Evolutionary conservation across 805 yeast species (phyloP).

Genomic region (Hanseniaspora guilliermondii): DNA sequence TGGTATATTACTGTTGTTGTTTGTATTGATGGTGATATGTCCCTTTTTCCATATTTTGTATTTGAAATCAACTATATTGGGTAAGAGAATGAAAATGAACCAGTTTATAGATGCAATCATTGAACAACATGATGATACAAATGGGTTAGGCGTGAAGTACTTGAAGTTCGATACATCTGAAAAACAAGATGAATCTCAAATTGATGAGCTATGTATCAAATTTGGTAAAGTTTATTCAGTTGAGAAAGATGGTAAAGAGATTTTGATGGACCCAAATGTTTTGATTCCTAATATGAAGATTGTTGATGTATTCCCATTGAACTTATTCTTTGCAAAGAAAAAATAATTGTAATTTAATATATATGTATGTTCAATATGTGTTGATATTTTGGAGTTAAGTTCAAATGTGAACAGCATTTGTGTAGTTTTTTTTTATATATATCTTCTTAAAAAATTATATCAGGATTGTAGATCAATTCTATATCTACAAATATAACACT

Average conservation of each 20-base stretch:
- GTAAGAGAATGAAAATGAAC: slow-evolving; percentile 46
- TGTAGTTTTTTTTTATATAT: too few relatives aligned
- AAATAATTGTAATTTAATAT: background rate
- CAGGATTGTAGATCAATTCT: too few relatives aligned
- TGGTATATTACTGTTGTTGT: slow-evolving; percentile 31
- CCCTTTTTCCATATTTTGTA: slow-evolving; percentile 48
- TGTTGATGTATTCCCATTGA: slow-evolving; percentile 14
- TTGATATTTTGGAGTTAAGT: too few relatives aligned
- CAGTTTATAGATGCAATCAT: slow-evolving; percentile 41
- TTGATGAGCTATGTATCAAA: slow-evolving; percentile 43
- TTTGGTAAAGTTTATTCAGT: slow-evolving; percentile 47
- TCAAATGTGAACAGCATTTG: too few relatives aligned
- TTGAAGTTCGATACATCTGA: slow-evolving; percentile 34
- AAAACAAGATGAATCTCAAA: slow-evolving; percentile 32
- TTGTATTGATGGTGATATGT: slow-evolving; percentile 39
- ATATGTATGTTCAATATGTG: too few relatives aligned
- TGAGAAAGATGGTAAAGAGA: slow-evolving; percentile 33
- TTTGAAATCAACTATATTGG: slow-evolving; percentile 40
- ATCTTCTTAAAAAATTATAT: too few relatives aligned
- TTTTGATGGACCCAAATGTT: slow-evolving; percentile 23
- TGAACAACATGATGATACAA: slow-evolving; percentile 41
- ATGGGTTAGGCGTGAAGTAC: slow-evolving; percentile 37
- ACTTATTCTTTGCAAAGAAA: background rate
- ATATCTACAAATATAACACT: too few relatives aligned
- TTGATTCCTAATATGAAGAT: background rate